phyloP scores from a whole-genome alignment of 2,329 filamentous ascomycete genomes.

The Pseudogymnoascus sp. region DNA sequence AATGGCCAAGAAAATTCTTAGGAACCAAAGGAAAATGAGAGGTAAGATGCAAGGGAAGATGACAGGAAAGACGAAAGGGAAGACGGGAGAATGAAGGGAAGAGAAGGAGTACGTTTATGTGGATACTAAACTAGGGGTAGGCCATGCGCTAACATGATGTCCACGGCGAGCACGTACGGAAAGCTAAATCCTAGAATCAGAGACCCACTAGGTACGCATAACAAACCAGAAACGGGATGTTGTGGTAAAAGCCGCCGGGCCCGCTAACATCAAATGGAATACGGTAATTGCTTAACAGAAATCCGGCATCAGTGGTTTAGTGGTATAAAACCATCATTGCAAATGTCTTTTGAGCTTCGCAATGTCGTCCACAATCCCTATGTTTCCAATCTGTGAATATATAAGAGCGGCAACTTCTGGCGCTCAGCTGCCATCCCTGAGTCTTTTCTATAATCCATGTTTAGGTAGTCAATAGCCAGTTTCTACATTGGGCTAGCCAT shows the following conservation, averaged over 20 bases:
- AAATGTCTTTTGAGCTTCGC: too few species aligned
- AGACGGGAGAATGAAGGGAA: background rate
- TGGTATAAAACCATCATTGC: slow-evolving; percentile 31
- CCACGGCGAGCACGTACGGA: background rate
- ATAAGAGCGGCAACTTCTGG: too few species aligned
- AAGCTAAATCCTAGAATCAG: background rate
- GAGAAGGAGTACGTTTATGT: background rate
- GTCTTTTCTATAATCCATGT: too few species aligned
- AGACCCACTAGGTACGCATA: background rate
- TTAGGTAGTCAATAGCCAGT: too few species aligned
- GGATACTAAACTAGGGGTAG: background rate
- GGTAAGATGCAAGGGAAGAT: background rate
- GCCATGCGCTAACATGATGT: background rate
- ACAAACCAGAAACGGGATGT: too few species aligned
- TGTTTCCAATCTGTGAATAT: too few species aligned
- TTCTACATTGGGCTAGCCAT: too few species aligned
- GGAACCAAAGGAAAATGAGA: background rate
- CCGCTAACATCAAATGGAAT: too few species aligned
- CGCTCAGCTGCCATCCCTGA: too few species aligned
- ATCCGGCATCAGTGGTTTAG: background rate
- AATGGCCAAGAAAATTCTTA: background rate
- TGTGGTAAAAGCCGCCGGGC: too few species aligned
- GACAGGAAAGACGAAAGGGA: background rate
- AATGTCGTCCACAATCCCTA: too few species aligned
- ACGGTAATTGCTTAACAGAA: too few species aligned